phyloP scores from a whole-genome alignment of 495 filamentous ascomycete genomes.

The Neurospora discreta region DNA sequence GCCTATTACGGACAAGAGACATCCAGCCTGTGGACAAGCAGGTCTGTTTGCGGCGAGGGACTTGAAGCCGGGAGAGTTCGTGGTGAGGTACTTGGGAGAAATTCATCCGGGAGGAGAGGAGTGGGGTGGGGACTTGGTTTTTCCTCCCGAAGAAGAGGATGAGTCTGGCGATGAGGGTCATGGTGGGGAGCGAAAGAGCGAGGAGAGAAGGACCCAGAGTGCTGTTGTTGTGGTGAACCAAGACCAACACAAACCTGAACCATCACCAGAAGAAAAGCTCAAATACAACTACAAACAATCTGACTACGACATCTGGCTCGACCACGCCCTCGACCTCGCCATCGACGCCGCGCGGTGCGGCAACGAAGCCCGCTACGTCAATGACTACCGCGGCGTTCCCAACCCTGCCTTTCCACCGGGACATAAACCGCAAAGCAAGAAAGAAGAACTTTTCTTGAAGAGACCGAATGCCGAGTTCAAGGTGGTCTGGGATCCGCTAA shows the following conservation, averaged over 20 bases:
- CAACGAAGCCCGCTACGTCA: conserved; percentile 63
- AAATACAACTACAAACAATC: conserved; percentile 33
- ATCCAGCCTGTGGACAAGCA: conserved; percentile 53
- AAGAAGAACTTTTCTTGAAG: neutral
- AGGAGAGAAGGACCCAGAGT: too few relatives aligned
- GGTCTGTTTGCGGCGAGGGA: conserved; percentile 53
- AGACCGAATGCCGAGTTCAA: conserved; percentile 52
- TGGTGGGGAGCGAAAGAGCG: too few relatives aligned
- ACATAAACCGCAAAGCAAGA: neutral
- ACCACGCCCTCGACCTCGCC: conserved; percentile 39
- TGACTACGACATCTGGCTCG: conserved; percentile 59
- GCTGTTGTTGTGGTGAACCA: too few relatives aligned
- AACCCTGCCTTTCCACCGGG: neutral
- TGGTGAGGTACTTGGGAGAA: conserved; percentile 56
- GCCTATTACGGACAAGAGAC: conserved; percentile 37
- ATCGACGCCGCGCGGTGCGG: conserved; percentile 52
- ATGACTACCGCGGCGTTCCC: conserved; percentile 59
- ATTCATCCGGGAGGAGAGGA: conserved; percentile 33
- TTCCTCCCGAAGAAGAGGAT: neutral
- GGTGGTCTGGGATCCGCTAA: conserved; percentile 38
- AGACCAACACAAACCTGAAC: too few relatives aligned
- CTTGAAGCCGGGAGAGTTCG: conserved; percentile 44
- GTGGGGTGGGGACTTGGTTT: neutral
- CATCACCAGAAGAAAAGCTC: conserved; percentile 10
- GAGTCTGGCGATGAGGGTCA: neutral